phyloP scores from a whole-genome alignment of 805 yeast species.

The Ogataea wickerhamii region DNA sequence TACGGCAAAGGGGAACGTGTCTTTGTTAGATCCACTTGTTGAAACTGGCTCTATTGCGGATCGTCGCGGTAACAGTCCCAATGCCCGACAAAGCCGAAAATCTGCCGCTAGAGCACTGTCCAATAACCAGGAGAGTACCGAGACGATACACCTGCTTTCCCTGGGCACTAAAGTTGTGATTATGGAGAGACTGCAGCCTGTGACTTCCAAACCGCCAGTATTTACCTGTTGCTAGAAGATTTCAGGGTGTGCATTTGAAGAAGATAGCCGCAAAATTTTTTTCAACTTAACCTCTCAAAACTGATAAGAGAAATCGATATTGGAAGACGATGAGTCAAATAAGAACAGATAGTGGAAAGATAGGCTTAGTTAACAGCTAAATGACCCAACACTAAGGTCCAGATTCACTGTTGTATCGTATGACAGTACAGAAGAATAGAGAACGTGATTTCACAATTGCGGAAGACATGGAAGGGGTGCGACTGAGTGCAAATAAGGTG shows the following conservation, averaged over 20 bases:
- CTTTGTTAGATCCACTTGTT: not conserved
- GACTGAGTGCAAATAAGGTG: conserved; percentile 25
- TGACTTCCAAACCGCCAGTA: conserved; percentile 54
- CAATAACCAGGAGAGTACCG: conserved; percentile 1
- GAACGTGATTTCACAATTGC: no score
- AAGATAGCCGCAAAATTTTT: not conserved
- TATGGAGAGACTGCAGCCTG: conserved; percentile 57
- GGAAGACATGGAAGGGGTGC: not conserved
- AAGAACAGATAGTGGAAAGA: no score
- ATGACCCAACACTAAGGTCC: no score
- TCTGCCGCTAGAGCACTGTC: no score
- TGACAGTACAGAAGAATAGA: no score
- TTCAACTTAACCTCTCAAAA: not conserved
- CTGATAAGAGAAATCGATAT: not conserved
- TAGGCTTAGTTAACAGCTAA: no score
- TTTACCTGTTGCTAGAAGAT: conserved; percentile 61
- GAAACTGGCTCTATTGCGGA: not conserved
- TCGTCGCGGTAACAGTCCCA: not conserved
- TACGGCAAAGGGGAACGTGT: not conserved
- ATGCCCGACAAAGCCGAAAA: not conserved
- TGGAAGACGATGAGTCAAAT: no score
- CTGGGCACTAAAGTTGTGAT: conserved; percentile 44
- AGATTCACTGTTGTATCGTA: no score
- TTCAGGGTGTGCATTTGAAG: not conserved
- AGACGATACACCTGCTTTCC: conserved; percentile 10